phyloP scores from a whole-genome alignment of 257 asterid species.

The Solanum phureja region DNA sequence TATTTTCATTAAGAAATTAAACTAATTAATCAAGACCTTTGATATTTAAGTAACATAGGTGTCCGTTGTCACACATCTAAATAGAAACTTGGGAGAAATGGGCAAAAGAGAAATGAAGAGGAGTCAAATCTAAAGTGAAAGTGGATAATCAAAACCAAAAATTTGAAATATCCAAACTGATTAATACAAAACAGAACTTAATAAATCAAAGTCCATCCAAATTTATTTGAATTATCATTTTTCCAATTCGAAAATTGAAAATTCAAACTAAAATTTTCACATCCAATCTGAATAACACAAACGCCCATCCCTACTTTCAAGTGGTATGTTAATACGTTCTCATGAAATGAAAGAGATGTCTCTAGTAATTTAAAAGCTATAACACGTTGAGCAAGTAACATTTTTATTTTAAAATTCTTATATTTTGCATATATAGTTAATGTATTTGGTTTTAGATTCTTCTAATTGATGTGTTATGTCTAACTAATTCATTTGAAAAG shows the following conservation, averaged over 20 bases:
- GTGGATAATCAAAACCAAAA: too few species aligned
- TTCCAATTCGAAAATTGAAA: neutral
- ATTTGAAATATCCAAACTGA: too few species aligned
- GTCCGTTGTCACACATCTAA: too few species aligned
- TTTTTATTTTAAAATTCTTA: neutral
- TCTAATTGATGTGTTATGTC: constrained; percentile 1
- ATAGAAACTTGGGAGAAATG: too few species aligned
- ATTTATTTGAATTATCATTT: neutral
- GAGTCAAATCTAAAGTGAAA: too few species aligned
- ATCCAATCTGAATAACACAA: neutral
- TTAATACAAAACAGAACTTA: neutral
- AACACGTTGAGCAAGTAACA: neutral
- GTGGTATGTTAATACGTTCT: neutral
- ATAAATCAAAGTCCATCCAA: neutral
- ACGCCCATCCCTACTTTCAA: neutral
- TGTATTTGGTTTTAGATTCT: constrained; percentile 22
- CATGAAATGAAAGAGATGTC: neutral
- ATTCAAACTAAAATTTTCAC: neutral
- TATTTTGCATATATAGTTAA: neutral
- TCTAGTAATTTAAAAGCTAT: neutral
- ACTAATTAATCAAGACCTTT: too few species aligned
- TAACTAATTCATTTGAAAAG: neutral
- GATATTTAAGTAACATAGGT: too few species aligned
- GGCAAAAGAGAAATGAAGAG: too few species aligned
- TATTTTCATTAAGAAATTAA: too few species aligned